Base-by-base conservation (phyloP, 2,329 filamentous ascomycete genomes). In the Claviceps sp. region DNA sequence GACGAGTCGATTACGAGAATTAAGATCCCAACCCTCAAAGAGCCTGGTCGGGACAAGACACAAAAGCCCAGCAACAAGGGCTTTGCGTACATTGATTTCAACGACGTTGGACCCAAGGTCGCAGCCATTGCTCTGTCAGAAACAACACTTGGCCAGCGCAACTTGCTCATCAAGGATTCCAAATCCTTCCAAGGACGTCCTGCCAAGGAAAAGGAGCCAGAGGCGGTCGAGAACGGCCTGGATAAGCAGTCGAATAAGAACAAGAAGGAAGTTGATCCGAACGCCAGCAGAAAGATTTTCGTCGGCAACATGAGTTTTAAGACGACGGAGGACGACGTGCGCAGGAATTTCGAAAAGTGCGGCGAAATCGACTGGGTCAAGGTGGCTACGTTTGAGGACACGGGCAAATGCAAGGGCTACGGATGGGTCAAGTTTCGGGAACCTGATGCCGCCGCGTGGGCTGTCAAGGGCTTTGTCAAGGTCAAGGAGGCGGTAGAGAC, bases 331-430 rank as follows among this genome's bases (percentile, higher is more conserved):
- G 88, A 95, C 51, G 82, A 88, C 60, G 69, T 98, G 48, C 75
- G 81, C 58, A 76, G 83, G 57, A 88, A 95, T 64, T 97, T 95
- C 66, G 77, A 77, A 48, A 87, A 84, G 65, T 97, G 91, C 64
- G 93, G 93, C 49, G 76, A 84, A 56, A 81, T 97, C 55, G 80
- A 84, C 50, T 86, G 86, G 71, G 78, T 88, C 57, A 91, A 95
- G 70, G 74, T 97, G 58, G 93, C 93, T 2, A 95, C 90, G 0
- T 98, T 98, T 64, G 88, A 97, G 67, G 94, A 98, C 67, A 85
- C 85, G 20, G 93, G 93, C 44, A 98, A 97, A 72, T 98, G 93
- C 74, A 97, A 97, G 72, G 94, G 93, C 18, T 98, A 85, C 70
- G 93, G 85, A 5, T 98, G 93, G 90, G 82, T 98, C 55, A 87